Conservation (phyloP, 2,329 filamentous ascomycete species). For the Fusarium oxysporum region DNA sequence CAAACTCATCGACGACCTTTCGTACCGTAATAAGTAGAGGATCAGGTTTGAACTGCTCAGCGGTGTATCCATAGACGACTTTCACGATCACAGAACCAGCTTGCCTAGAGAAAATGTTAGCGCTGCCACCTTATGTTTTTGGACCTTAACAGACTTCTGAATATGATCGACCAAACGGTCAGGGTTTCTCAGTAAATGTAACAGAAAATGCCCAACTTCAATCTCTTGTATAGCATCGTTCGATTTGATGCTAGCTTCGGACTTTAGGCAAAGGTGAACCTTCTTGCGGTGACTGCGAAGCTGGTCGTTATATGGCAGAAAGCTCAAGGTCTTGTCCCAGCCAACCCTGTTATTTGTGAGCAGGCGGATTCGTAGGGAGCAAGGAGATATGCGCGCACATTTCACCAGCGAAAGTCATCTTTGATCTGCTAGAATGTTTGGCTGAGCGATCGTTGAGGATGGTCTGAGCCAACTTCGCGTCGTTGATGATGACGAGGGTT, state of each 20-base stretch:
- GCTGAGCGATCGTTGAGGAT: constrained; percentile 47
- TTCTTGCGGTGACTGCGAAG: constrained; percentile 58
- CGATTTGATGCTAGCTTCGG: constrained; percentile 51
- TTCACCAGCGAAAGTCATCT: constrained; percentile 27
- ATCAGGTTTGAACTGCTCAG: constrained; percentile 22
- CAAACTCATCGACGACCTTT: constrained; percentile 32
- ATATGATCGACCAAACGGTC: constrained; percentile 55
- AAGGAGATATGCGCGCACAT: background rate
- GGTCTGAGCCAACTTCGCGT: constrained; percentile 50
- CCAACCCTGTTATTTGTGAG: constrained; percentile 8
- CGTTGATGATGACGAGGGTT: constrained; percentile 56
- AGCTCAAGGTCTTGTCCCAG: constrained; percentile 50
- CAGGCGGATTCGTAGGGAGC: fast-evolving
- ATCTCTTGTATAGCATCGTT: constrained; percentile 57
- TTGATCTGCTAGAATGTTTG: constrained; percentile 26
- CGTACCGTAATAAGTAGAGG: constrained; percentile 23
- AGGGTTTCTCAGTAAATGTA: constrained; percentile 51
- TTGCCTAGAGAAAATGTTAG: constrained; percentile 9
- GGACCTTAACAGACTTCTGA: constrained; percentile 41
- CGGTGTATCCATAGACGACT: constrained; percentile 33
- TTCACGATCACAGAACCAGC: constrained; percentile 30
- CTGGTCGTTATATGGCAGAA: constrained; percentile 52
- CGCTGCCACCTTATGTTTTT: fast-evolving
- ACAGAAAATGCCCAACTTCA: constrained; percentile 47
- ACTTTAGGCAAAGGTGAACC: constrained; percentile 57